Conservation (phyloP, 2,329 filamentous ascomycete genomes). For the Lasiodiplodia sp. region DNA sequence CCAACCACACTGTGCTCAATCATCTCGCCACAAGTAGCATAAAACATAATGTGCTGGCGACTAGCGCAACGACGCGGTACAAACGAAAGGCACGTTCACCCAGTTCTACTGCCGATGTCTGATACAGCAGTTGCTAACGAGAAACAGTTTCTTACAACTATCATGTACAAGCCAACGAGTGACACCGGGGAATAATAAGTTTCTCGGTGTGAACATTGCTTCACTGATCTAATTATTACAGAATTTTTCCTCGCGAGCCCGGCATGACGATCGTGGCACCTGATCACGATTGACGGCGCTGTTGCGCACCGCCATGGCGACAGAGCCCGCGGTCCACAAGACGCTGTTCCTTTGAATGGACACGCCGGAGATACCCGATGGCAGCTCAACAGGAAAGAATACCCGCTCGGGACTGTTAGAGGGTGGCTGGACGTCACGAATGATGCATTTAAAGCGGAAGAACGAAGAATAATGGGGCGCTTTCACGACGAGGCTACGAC, state of each 20-base stretch:
- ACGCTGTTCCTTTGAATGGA: background rate
- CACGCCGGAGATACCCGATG: conserved; percentile 1
- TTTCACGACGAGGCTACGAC: conserved; percentile 15
- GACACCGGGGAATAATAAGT: conserved; percentile 38
- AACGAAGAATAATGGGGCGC: conserved; percentile 1
- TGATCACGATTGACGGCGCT: conserved; percentile 18
- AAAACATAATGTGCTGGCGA: conserved; percentile 93
- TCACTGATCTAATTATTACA: conserved; percentile 28
- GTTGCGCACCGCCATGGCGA: conserved; percentile 10
- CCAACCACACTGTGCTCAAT: conserved; percentile 96
- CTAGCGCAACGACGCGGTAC: conserved; percentile 96
- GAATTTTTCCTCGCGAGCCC: conserved; percentile 29
- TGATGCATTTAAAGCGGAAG: conserved; percentile 15
- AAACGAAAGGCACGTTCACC: conserved; percentile 77
- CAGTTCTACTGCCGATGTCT: background rate
- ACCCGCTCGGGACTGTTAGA: background rate
- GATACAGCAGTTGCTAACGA: conserved; percentile 12
- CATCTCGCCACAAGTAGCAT: conserved; percentile 98
- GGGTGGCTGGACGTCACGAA: conserved; percentile 1
- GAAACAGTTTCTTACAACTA: conserved; percentile 89
- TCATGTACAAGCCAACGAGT: conserved; percentile 91
- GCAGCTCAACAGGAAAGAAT: conserved; percentile 17
- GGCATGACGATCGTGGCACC: conserved; percentile 9
- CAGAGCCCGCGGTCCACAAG: background rate
- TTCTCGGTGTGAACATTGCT: conserved; percentile 17